A percentile compares a stretch with the other conserved stretches of the same genome.
These are phyloP conservation scores for Amesomyces nigricolor DNA, from an alignment of 2,329 filamentous ascomycete species.

Conservation along the genomic window DNA sequence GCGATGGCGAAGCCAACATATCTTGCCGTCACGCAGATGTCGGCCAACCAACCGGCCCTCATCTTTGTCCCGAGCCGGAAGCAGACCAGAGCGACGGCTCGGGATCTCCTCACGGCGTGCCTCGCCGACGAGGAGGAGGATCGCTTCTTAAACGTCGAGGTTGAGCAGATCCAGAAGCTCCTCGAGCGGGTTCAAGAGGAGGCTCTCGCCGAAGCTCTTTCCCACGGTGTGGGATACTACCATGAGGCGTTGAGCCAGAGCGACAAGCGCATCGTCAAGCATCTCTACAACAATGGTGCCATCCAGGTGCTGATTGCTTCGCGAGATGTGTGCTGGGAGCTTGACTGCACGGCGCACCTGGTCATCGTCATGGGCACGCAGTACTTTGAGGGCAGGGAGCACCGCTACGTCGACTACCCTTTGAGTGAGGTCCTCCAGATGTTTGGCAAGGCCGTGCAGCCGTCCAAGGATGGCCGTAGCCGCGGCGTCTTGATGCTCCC, in stretches of 20 bases:
- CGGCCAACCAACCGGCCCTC: slow-evolving; percentile 81
- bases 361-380: slow-evolving; percentile 98
- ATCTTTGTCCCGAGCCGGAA: slow-evolving; percentile 92
- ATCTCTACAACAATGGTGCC: slow-evolving; percentile 82
- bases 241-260: slow-evolving; percentile 86
- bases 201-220: slow-evolving; percentile 79
- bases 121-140: slow-evolving; percentile 88
- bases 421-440: slow-evolving; percentile 93
- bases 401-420: slow-evolving; percentile 94
- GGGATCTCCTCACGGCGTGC: slow-evolving; percentile 83
- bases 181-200: slow-evolving; percentile 80
- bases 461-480: slow-evolving; percentile 70
- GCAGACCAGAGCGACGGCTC: slow-evolving; percentile 80
- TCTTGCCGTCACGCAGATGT: slow-evolving; percentile 79
- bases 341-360: slow-evolving; percentile 80
- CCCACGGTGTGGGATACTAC: slow-evolving; percentile 94
- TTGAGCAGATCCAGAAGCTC: slow-evolving; percentile 75
- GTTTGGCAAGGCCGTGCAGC: slow-evolving; percentile 87
- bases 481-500: slow-evolving; percentile 96
- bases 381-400: slow-evolving; percentile 93
- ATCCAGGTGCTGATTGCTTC: slow-evolving; percentile 74
- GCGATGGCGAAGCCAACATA: slow-evolving; percentile 97
- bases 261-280: slow-evolving; percentile 90
- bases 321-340: slow-evolving; percentile 93
- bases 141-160: slow-evolving; percentile 80